Conservation (phyloP, 495 filamentous ascomycete species). For the Trichoderma parareesei region DNA sequence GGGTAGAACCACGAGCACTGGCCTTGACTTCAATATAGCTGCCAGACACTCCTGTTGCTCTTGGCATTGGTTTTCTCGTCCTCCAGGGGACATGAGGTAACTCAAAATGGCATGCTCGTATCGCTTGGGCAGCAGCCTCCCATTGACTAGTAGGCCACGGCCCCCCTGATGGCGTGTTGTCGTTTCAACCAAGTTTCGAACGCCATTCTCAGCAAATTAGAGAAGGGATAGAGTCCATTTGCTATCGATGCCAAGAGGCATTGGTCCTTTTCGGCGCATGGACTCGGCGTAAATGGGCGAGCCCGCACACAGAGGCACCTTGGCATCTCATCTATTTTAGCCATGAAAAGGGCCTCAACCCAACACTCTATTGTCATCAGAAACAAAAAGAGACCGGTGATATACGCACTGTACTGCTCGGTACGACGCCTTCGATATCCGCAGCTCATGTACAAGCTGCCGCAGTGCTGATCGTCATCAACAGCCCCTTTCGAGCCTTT, state of each 20-base stretch:
- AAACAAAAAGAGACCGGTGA: no score
- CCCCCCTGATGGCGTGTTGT: background rate
- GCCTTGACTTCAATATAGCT: background rate
- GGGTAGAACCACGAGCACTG: background rate
- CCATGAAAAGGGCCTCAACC: no score
- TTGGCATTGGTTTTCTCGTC: background rate
- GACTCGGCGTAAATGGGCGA: background rate
- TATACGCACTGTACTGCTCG: background rate
- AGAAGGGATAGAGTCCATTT: background rate
- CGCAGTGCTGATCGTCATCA: conserved; percentile 4
- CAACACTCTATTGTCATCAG: no score
- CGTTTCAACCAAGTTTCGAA: conserved; percentile 2
- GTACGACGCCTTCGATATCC: background rate
- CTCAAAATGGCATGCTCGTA: background rate
- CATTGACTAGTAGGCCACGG: background rate
- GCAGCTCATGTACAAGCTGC: background rate
- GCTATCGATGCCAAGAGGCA: background rate
- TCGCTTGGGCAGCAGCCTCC: background rate
- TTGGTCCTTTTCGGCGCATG: background rate
- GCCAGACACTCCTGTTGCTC: background rate
- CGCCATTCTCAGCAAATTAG: background rate
- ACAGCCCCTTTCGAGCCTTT: background rate
- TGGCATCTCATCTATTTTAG: no score
- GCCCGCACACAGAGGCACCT: no score
- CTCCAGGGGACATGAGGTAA: no score